A percentile compares a stretch with the other conserved stretches of the same genome.
Evolutionary conservation across 768 basidiomycete species (phyloP).

Genomic region (Mrakia hoshinonis): DNA sequence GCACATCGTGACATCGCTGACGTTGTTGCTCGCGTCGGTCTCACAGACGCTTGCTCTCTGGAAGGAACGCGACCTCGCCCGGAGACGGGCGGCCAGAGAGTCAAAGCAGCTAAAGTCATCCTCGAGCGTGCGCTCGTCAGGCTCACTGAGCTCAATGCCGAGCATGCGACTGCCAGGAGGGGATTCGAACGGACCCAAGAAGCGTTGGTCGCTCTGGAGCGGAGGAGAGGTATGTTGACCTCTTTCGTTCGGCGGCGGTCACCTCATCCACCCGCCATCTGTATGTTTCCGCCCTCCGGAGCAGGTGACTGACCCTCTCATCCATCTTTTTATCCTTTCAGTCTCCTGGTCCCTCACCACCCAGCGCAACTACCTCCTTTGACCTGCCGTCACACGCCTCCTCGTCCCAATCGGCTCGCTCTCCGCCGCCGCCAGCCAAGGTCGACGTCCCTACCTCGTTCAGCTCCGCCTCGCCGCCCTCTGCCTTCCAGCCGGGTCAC

Average conservation of each 20-base stretch:
- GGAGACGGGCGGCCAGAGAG: constrained; percentile 18
- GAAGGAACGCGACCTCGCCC: constrained; percentile 21
- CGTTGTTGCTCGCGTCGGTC: not conserved
- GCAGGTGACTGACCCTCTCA: not conserved
- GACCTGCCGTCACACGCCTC: not conserved
- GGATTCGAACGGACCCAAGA: not conserved
- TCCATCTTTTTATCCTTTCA: not conserved
- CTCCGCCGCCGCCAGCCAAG: not conserved
- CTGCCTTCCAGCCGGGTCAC: constrained; percentile 2
- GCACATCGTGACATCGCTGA: too few species aligned
- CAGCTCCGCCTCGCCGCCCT: not conserved
- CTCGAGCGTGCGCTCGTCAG: not conserved
- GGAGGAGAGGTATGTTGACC: constrained; percentile 6
- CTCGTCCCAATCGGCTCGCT: not conserved
- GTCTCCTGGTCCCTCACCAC: not conserved
- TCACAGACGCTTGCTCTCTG: constrained; percentile 20
- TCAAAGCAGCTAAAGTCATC: constrained; percentile 18
- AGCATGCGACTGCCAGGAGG: constrained; percentile 13
- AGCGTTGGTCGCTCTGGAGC: constrained; percentile 23
- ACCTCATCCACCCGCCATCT: not conserved
- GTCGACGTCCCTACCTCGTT: constrained; percentile 9
- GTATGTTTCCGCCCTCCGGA: too few species aligned
- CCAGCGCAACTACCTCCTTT: not conserved
- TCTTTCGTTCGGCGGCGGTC: not conserved
- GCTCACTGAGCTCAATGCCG: constrained; percentile 6